Base-by-base conservation (phyloP, 2,329 filamentous ascomycete species). In the Ambrosiella cleistominuta region DNA sequence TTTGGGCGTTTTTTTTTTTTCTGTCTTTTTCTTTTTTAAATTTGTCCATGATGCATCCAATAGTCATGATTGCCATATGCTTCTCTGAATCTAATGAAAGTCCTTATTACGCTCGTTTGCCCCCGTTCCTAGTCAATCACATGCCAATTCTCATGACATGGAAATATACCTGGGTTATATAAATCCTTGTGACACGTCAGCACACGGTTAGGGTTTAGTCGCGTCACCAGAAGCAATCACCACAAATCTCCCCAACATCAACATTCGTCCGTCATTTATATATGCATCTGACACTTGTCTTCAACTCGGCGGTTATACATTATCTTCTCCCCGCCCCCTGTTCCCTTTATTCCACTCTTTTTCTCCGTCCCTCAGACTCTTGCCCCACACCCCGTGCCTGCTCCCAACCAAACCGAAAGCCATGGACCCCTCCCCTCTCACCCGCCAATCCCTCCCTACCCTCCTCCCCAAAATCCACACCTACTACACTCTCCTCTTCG, bases 391-490 rank as follows among this genome's bases (percentile, higher is more conserved):
- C 44, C 27, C 44, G n/a, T 15, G 19, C 44, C 44, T 15, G 7
- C 44, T 17, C 44, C 44, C 3, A 8, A 13, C 44, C 44, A 3
- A 11, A n/a, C n/a, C 40, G 11, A 42, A 42, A 13, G 19, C 44
- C 44, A 47, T 94, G 88, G 88, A 95, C 74, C 79, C 83, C 65
- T 97, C 91, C 68, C 93, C 93, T 63, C 80, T 98, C 68, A 95
- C 90, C 59, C 89, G 94, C 72, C 89, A 96, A 76, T 81, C 82
- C 71, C 81, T 88, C 66, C 93, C 91, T 57, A 86, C 94, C 70
- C 96, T 98, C 69, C 86, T 94, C 71, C 91, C 87, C 57, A 98
- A 98, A 74, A 87, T 98, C 64, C 85, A 95, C 61, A 79, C 86
- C 69, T 81, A 97, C 56, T 98, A 98, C 71, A 81, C 90, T 66